Percentiles rank a stretch among this genome's conserved stretches.
Conservation (phyloP, 2,329 filamentous ascomycete genomes). For the Pseudohalonectria lignicola region DNA sequence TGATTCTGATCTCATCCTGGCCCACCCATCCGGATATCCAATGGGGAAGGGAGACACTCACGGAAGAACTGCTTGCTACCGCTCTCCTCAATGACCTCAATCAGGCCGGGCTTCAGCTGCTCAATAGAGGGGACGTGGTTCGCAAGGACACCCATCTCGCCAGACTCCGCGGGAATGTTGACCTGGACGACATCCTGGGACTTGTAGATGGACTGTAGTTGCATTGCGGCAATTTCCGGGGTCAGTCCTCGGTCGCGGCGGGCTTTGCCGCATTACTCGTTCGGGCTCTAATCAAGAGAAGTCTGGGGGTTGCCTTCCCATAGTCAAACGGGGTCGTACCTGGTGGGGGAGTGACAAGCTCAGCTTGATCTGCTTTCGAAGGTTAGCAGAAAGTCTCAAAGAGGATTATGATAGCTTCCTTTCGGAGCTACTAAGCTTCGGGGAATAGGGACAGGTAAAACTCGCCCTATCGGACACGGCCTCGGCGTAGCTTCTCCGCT, state of each 20-base stretch:
- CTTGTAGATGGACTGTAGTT: constrained; percentile 54
- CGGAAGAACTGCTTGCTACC: constrained; percentile 95
- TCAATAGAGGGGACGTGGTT: constrained; percentile 98
- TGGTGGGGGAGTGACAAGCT: constrained; percentile 95
- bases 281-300: constrained; percentile 6
- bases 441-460: too few species aligned
- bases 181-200: constrained; percentile 75
- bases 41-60: constrained; percentile 56
- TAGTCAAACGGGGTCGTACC: constrained; percentile 68
- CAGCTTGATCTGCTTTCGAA: constrained; percentile 67
- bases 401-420: not conserved
- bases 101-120: constrained; percentile 92
- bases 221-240: constrained; percentile 43
- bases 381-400: not conserved
- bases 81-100: constrained; percentile 92
- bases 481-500: constrained; percentile 87
- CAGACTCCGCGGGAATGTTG: constrained; percentile 95
- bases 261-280: constrained; percentile 2
- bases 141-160: constrained; percentile 98
- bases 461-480: constrained; percentile 72
- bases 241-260: too few species aligned
- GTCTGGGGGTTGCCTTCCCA: too few species aligned
- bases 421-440: too few species aligned
- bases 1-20: not conserved
- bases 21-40: too few species aligned